Conservation (phyloP, 2,329 filamentous ascomycete genomes). For the Arthroderma sp. region DNA sequence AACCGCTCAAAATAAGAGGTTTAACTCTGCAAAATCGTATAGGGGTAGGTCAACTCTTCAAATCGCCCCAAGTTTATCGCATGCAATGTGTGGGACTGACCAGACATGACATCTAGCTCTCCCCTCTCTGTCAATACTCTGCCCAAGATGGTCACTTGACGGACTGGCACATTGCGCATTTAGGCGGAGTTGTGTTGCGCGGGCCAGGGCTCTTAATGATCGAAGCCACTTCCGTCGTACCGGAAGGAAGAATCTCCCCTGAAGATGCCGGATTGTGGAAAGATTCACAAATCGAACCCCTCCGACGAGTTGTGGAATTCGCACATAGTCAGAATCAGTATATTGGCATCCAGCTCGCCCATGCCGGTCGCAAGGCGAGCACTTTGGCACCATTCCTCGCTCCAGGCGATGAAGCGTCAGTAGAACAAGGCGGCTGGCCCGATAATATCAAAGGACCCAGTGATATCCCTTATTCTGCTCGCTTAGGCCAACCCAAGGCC, state of each 20-base stretch:
- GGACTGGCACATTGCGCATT: slow-evolving; percentile 69
- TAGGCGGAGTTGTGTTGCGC: slow-evolving; percentile 58
- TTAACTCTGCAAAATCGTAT: slow-evolving; percentile 57
- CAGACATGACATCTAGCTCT: slow-evolving; percentile 27
- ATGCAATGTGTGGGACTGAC: background rate
- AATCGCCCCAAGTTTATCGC: background rate
- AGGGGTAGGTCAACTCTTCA: slow-evolving; percentile 27
- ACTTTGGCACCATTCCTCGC: slow-evolving; percentile 52
- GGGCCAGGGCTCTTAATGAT: slow-evolving; percentile 60
- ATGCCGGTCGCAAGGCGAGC: slow-evolving; percentile 59
- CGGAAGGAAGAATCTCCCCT: slow-evolving; percentile 67
- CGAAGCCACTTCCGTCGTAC: slow-evolving; percentile 62
- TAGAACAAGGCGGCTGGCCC: slow-evolving; percentile 42
- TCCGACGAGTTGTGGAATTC: slow-evolving; percentile 19
- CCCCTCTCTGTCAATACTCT: slow-evolving; percentile 55
- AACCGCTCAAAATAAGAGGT: slow-evolving; percentile 43
- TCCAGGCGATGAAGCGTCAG: slow-evolving; percentile 40
- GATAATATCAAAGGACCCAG: slow-evolving; percentile 44
- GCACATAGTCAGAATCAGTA: slow-evolving; percentile 45
- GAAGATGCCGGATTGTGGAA: slow-evolving; percentile 71
- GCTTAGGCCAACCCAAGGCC: slow-evolving; percentile 42
- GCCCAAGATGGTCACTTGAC: slow-evolving; percentile 60
- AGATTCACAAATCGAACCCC: slow-evolving; percentile 55
- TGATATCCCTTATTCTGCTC: slow-evolving; percentile 45
- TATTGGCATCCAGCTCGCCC: slow-evolving; percentile 62